phyloP scores from a whole-genome alignment of 2,329 filamentous ascomycete genomes.

The Penicillium sp. region DNA sequence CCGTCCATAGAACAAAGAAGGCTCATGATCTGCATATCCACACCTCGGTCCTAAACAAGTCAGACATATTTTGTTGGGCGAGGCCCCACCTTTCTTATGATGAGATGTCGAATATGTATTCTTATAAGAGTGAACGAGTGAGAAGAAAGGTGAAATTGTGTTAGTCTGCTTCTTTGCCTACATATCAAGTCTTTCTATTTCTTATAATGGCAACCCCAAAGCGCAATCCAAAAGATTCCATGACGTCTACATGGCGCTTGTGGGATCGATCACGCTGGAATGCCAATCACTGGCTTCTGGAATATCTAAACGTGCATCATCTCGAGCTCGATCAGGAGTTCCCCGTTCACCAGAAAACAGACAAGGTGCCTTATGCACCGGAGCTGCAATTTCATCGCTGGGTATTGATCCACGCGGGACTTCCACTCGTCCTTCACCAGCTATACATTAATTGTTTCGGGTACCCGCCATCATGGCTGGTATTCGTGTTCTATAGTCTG shows the following conservation, averaged over 20 bases:
- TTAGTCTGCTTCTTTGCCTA: too few species aligned
- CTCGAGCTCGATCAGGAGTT: conserved; percentile 23
- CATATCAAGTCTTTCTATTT: too few species aligned
- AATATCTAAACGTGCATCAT: conserved; percentile 24
- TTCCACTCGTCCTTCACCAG: conserved; percentile 40
- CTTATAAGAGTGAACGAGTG: too few species aligned
- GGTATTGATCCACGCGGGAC: conserved; percentile 38
- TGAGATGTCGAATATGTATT: too few species aligned
- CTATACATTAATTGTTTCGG: conserved; percentile 29
- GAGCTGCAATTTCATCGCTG: conserved; percentile 37
- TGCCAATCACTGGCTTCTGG: conserved; percentile 22
- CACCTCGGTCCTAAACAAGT: too few species aligned
- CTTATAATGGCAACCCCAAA: too few species aligned
- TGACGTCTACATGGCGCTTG: conserved; percentile 29
- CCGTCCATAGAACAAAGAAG: too few species aligned
- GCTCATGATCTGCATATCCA: too few species aligned
- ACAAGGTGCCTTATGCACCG: conserved; percentile 39
- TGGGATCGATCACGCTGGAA: conserved; percentile 24
- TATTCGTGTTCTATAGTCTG: conserved; percentile 38
- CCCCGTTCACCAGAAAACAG: conserved; percentile 40
- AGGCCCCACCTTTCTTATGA: too few species aligned
- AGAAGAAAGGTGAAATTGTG: too few species aligned
- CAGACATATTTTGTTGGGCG: too few species aligned
- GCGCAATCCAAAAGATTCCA: conserved; percentile 25
- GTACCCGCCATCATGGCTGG: conserved; percentile 26